phyloP scores from a whole-genome alignment of 768 basidiomycete species.

The Tylopilus sp. region DNA sequence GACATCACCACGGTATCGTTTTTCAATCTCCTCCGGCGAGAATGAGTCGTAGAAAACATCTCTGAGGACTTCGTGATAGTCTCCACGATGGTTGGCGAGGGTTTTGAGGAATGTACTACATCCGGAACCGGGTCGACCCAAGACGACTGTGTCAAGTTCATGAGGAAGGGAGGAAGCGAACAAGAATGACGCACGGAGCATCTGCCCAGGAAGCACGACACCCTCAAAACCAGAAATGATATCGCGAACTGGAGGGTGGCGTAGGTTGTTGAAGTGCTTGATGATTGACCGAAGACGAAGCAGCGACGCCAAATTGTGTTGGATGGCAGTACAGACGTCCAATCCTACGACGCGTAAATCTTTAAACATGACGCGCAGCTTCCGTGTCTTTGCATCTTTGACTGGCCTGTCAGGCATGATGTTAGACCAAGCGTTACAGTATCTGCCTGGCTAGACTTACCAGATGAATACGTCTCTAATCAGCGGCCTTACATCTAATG shows the following conservation, averaged over 20 bases:
- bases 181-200: constrained; percentile 53
- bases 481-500: constrained; percentile 10
- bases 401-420: constrained; percentile 25
- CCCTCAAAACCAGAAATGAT: constrained; percentile 66
- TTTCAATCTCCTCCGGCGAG: constrained; percentile 40
- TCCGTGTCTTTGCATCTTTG: constrained; percentile 33
- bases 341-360: constrained; percentile 52
- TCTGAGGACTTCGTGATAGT: constrained; percentile 40
- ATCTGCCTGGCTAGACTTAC: not conserved
- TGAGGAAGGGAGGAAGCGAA: not conserved
- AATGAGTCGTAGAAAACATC: constrained; percentile 47
- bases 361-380: constrained; percentile 49
- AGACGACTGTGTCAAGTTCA: constrained; percentile 51
- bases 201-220: constrained; percentile 64
- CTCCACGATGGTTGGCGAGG: constrained; percentile 43
- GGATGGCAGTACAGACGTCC: constrained; percentile 41
- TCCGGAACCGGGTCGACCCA: constrained; percentile 76
- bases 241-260: constrained; percentile 60
- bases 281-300: constrained; percentile 43
- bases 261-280: constrained; percentile 37
- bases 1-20: constrained; percentile 46
- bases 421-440: not conserved
- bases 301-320: constrained; percentile 50
- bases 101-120: constrained; percentile 51
- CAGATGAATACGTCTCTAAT: constrained; percentile 13